Conservation (phyloP, 1,284 basidiomycete genomes). For the Thecaphora thlaspeos region DNA sequence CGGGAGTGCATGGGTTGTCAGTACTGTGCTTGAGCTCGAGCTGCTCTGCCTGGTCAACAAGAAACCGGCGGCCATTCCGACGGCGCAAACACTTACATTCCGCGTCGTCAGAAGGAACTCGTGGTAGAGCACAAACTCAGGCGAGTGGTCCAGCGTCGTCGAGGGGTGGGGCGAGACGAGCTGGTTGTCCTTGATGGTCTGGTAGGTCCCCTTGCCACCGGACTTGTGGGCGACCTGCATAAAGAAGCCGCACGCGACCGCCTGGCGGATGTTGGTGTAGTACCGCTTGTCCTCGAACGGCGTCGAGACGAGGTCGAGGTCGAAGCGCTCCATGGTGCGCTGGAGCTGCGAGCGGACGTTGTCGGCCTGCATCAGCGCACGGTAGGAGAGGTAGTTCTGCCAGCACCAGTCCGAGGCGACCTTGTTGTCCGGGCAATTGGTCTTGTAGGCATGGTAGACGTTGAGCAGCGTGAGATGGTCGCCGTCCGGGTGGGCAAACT, state of each 20-base stretch:
- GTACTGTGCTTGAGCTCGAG: too few species aligned
- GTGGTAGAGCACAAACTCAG: constrained; percentile 97
- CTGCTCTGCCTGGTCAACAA: too few species aligned
- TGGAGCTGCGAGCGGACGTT: constrained; percentile 91
- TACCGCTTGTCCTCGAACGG: constrained; percentile 73
- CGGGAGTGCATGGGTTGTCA: too few species aligned
- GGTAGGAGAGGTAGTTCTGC: constrained; percentile 83
- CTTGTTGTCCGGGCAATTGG: constrained; percentile 60
- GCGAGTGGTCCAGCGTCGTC: constrained; percentile 83
- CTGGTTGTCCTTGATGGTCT: constrained; percentile 93
- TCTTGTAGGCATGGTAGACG: constrained; percentile 88
- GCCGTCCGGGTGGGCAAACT: constrained; percentile 88
- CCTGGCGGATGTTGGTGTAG: constrained; percentile 76
- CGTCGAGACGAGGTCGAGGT: constrained; percentile 75
- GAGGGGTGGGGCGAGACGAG: constrained; percentile 90
- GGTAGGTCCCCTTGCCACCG: constrained; percentile 50
- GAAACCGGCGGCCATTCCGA: too few species aligned
- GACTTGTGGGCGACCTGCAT: constrained; percentile 93
- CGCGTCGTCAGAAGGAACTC: constrained; percentile 89
- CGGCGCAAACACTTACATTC: constrained; percentile 61
- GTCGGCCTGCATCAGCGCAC: constrained; percentile 85
- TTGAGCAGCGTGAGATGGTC: constrained; percentile 95
- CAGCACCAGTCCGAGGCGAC: constrained; percentile 72
- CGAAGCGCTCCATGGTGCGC: constrained; percentile 80
- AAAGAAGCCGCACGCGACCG: constrained; percentile 90